A percentile compares a stretch with the other conserved stretches of the same genome.
Conservation (phyloP, 2,329 filamentous ascomycete species). For the Colletotrichum australisinense region DNA sequence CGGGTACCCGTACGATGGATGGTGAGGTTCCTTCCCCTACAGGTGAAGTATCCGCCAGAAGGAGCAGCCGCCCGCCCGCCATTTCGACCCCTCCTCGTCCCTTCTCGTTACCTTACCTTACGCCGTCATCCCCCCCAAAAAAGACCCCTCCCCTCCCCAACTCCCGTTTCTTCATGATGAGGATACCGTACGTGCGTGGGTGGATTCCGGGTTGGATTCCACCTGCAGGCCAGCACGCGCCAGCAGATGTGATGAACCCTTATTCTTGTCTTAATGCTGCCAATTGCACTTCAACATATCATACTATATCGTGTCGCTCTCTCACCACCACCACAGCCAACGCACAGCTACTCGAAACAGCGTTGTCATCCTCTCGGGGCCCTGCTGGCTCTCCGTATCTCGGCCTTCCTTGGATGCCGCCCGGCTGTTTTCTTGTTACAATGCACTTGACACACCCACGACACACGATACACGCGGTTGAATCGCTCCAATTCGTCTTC, state of each 20-base stretch:
- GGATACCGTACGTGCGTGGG: constrained; percentile 27
- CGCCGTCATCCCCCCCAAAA: background rate
- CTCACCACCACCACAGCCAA: constrained; percentile 1
- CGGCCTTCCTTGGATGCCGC: constrained; percentile 5
- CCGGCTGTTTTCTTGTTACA: background rate
- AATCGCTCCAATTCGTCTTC: constrained; percentile 20
- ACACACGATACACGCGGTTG: constrained; percentile 20
- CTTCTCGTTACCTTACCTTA: background rate
- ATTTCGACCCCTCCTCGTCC: background rate
- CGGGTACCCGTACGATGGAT: too few species aligned
- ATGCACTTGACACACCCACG: constrained; percentile 22
- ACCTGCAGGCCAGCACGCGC: constrained; percentile 34
- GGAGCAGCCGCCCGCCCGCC: background rate
- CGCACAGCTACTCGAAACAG: background rate
- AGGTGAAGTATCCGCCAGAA: background rate
- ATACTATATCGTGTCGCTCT: constrained; percentile 12
- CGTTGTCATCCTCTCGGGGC: background rate
- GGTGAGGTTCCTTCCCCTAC: background rate
- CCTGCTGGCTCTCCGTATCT: constrained; percentile 1
- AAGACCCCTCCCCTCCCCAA: constrained; percentile 12
- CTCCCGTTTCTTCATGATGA: constrained; percentile 31
- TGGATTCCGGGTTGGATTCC: constrained; percentile 26
- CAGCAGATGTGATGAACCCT: constrained; percentile 35
- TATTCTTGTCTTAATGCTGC: constrained; percentile 16
- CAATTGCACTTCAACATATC: constrained; percentile 5